A percentile compares a stretch with the other conserved stretches of the same genome.
These are phyloP conservation scores for Vanderwaltozyma verrucispora DNA, from an alignment of 805 yeast species.

Conservation along the genomic window DNA sequence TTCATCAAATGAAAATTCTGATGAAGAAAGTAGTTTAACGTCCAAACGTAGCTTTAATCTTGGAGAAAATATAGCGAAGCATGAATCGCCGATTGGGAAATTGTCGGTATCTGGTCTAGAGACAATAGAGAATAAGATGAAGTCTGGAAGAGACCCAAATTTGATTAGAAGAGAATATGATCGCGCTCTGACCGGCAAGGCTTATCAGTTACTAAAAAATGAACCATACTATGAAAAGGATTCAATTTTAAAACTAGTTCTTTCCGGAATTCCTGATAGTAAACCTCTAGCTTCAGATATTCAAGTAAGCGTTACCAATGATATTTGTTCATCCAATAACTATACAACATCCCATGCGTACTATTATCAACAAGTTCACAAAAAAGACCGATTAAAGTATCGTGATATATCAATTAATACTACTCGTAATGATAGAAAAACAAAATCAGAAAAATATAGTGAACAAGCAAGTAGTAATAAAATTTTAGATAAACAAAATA, in stretches of 20 bases:
- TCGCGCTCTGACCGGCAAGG: background rate
- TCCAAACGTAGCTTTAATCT: too few species aligned
- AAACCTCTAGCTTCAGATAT: slow-evolving; percentile 10
- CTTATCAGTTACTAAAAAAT: slow-evolving; percentile 3
- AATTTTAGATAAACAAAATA: slow-evolving; percentile 1
- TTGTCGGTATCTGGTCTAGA: background rate
- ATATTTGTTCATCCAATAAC: slow-evolving; percentile 20
- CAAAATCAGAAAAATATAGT: background rate
- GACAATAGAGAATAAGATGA: background rate
- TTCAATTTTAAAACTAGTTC: slow-evolving; percentile 9
- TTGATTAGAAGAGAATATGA: slow-evolving; percentile 1
- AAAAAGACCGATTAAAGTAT: slow-evolving; percentile 2
- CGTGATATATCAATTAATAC: too few species aligned
- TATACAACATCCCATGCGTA: slow-evolving; percentile 18
- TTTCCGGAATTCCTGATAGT: slow-evolving; percentile 16
- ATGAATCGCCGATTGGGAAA: background rate
- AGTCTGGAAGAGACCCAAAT: background rate
- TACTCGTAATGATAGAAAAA: too few species aligned
- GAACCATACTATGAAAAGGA: slow-evolving; percentile 4
- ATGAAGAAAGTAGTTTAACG: too few species aligned
- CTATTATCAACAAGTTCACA: slow-evolving; percentile 18
- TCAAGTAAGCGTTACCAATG: slow-evolving; percentile 19
- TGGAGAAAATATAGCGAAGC: too few species aligned
- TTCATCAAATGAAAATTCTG: too few species aligned
- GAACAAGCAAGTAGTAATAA: background rate